Evolutionary conservation across 1,284 basidiomycete genomes (phyloP).

Genomic region (Heliocybe sulcata): DNA sequence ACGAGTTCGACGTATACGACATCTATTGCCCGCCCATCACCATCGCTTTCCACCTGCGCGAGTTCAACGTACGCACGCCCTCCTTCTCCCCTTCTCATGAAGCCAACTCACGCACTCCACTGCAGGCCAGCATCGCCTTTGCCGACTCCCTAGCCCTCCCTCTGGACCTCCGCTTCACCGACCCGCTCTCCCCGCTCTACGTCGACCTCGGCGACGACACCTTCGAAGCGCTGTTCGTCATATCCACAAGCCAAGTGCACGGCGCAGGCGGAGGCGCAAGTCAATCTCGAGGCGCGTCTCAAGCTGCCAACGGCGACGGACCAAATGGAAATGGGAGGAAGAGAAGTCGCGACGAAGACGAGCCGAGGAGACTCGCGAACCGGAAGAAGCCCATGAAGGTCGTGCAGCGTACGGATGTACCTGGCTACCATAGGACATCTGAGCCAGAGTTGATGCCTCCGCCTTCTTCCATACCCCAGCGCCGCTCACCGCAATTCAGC

Average conservation of each 20-base stretch:
- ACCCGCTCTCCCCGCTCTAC: slow-evolving; percentile 62
- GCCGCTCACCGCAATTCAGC: slow-evolving; percentile 4
- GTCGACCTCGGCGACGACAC: slow-evolving; percentile 64
- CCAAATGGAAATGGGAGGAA: slow-evolving; percentile 14
- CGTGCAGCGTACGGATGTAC: slow-evolving; percentile 38
- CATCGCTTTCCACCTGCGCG: slow-evolving; percentile 71
- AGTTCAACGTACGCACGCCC: slow-evolving; percentile 58
- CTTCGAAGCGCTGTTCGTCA: slow-evolving; percentile 59
- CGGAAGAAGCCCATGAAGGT: slow-evolving; percentile 51
- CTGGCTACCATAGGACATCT: slow-evolving; percentile 8
- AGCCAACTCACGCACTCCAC: background rate
- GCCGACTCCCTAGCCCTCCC: slow-evolving; percentile 60
- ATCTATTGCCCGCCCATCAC: slow-evolving; percentile 51
- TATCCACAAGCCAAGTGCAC: slow-evolving; percentile 61
- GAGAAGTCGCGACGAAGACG: slow-evolving; percentile 10
- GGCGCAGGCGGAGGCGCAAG: slow-evolving; percentile 19
- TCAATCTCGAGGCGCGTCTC: slow-evolving; percentile 6
- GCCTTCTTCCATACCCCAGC: slow-evolving; percentile 15
- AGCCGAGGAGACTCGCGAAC: background rate
- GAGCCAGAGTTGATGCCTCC: slow-evolving; percentile 18
- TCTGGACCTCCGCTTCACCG: slow-evolving; percentile 68
- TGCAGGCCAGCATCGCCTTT: slow-evolving; percentile 67
- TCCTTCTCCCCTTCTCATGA: slow-evolving; percentile 5
- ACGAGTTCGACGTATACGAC: slow-evolving; percentile 73
- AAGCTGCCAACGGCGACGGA: too few species aligned